Percentiles rank a stretch among this genome's conserved stretches.
Evolutionary conservation across 352 stramenopile species (phyloP).

Genomic region (Globisporangium takayamanum): DNA sequence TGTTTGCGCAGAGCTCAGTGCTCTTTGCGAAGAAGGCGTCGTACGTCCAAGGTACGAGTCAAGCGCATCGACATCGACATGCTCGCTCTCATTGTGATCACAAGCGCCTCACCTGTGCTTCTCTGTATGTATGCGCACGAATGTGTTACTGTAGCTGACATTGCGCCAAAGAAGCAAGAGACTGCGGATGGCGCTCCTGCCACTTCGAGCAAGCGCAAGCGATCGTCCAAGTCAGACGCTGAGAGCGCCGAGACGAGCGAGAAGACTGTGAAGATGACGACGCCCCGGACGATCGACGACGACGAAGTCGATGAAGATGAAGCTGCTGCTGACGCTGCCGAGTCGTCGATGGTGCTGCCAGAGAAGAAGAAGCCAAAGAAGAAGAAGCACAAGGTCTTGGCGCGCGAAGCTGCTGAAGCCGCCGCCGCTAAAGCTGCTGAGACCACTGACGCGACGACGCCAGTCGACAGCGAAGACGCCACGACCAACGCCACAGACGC

Average conservation of each 20-base stretch:
- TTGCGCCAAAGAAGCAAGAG: neutral
- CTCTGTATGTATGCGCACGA: neutral
- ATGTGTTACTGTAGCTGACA: neutral
- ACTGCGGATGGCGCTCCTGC: neutral
- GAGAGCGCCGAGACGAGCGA: constrained; percentile 16
- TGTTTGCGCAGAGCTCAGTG: constrained; percentile 53
- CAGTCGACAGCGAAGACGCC: neutral
- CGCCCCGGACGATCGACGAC: neutral
- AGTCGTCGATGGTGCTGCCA: neutral
- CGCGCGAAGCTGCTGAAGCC: constrained; percentile 5
- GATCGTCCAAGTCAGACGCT: constrained; percentile 7
- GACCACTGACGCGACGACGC: constrained; percentile 3
- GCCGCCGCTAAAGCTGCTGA: constrained; percentile 2
- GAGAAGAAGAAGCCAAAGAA: constrained; percentile 33
- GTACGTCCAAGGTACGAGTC: constrained; percentile 23
- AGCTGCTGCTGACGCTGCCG: neutral
- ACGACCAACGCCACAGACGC: constrained; percentile 19
- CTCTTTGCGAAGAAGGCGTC: constrained; percentile 62
- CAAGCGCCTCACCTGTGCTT: neutral
- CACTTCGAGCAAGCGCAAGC: constrained; percentile 13
- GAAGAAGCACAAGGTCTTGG: constrained; percentile 28
- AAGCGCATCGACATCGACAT: neutral
- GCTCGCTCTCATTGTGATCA: neutral
- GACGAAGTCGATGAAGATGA: neutral
- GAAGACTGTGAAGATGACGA: neutral